Evolutionary conservation across 768 basidiomycete species (phyloP).

Genomic region (Dioszegia crocea): DNA sequence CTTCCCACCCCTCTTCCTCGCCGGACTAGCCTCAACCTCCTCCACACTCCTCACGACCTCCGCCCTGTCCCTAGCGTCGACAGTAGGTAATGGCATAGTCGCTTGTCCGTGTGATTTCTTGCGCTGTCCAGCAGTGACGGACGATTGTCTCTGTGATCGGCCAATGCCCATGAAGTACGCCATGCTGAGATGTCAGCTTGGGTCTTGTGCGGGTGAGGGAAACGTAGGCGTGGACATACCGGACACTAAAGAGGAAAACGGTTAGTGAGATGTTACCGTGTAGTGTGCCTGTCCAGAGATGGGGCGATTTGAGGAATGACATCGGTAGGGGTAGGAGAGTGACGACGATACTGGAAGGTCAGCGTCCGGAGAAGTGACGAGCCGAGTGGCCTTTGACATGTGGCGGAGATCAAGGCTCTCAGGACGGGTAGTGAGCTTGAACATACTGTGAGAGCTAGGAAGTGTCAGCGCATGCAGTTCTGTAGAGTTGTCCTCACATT

Average conservation of each 20-base stretch:
- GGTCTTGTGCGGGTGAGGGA: too few relatives aligned
- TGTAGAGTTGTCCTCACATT: neutral
- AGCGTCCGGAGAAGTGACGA: too few relatives aligned
- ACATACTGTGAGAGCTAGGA: constrained; percentile 21
- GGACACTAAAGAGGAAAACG: constrained; percentile 25
- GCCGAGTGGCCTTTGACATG: too few relatives aligned
- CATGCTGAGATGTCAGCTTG: constrained; percentile 6
- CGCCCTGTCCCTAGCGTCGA: neutral
- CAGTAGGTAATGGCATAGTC: neutral
- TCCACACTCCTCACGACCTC: constrained; percentile 3
- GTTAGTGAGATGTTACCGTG: constrained; percentile 47
- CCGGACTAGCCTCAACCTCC: constrained; percentile 4
- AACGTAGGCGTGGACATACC: neutral
- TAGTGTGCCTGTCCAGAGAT: constrained; percentile 38
- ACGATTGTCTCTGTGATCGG: neutral
- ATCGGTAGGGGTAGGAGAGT: constrained; percentile 41
- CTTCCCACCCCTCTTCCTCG: neutral
- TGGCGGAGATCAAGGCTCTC: too few relatives aligned
- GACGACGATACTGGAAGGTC: constrained; percentile 23
- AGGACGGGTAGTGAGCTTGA: too few relatives aligned
- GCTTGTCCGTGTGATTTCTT: constrained; percentile 1
- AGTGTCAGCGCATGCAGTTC: neutral
- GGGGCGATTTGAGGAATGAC: constrained; percentile 28
- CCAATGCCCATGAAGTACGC: constrained; percentile 17
- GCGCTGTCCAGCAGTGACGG: neutral